Evolutionary conservation across 1,284 basidiomycete species (phyloP).

Genomic region (Coniferiporia sulphurascens): DNA sequence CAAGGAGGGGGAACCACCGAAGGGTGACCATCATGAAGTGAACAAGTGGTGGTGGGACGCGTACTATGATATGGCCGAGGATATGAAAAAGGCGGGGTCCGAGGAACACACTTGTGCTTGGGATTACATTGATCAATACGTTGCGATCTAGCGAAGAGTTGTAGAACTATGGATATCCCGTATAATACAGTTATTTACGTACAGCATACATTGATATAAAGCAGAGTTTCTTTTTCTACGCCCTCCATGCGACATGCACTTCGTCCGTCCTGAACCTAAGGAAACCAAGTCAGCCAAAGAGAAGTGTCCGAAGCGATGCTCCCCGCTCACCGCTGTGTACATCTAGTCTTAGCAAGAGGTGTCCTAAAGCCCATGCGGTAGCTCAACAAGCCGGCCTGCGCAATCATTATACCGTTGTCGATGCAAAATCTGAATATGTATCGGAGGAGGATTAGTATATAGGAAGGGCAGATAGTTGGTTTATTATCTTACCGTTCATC

Average conservation of each 20-base stretch:
- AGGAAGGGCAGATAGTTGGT: conserved; percentile 4
- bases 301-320: background rate
- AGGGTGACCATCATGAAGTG: conserved; percentile 42
- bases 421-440: conserved; percentile 82
- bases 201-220: too few species aligned
- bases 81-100: conserved; percentile 47
- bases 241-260: conserved; percentile 84
- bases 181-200: background rate
- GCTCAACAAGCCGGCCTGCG: conserved; percentile 91
- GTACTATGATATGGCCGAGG: conserved; percentile 38
- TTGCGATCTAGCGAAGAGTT: conserved; percentile 7
- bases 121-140: conserved; percentile 9
- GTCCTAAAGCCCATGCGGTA: conserved; percentile 91
- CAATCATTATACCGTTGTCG: conserved; percentile 99
- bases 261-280: conserved; percentile 86
- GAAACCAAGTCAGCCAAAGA: conserved; percentile 14
- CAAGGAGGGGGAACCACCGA: conserved; percentile 27
- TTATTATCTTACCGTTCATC: conserved; percentile 73
- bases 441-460: conserved; percentile 1
- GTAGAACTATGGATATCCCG: background rate
- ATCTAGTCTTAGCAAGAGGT: conserved; percentile 73
- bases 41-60: conserved; percentile 78
- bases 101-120: conserved; percentile 37
- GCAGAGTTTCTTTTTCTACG: conserved; percentile 31
- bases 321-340: conserved; percentile 74